phyloP scores from a whole-genome alignment of 768 basidiomycete genomes.

The Glaciozyma martinii region DNA sequence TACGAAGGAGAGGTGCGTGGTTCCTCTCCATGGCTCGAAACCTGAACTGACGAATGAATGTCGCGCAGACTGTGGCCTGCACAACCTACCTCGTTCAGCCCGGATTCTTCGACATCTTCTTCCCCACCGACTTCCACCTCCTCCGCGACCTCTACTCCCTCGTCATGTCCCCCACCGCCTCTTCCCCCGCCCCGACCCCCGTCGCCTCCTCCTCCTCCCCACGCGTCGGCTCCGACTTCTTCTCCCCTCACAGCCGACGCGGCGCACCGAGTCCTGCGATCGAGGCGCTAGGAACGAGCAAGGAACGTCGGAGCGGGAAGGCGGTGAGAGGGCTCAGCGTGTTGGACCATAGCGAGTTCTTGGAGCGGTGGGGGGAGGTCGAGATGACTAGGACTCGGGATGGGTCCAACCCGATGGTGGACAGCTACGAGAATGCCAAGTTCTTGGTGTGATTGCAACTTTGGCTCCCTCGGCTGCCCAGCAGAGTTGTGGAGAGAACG shows the following conservation, averaged over 20 bases:
- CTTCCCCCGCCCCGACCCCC: constrained; percentile 3
- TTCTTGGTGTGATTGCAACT: constrained; percentile 21
- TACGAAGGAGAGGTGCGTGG: constrained; percentile 58
- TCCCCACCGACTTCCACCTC: constrained; percentile 80
- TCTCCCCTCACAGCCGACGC: constrained; percentile 25
- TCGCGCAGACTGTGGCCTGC: constrained; percentile 56
- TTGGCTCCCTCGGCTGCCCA: neutral
- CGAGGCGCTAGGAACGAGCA: constrained; percentile 43
- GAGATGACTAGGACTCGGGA: constrained; percentile 48
- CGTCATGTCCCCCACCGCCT: constrained; percentile 45
- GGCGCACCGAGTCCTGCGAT: neutral
- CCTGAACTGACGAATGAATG: neutral
- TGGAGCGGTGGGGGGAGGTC: constrained; percentile 73
- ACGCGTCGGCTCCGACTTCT: constrained; percentile 27
- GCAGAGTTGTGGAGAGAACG: neutral
- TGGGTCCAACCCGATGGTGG: constrained; percentile 35
- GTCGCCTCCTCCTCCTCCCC: constrained; percentile 31
- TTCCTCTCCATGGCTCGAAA: neutral
- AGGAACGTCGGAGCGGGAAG: constrained; percentile 32
- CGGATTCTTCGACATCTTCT: constrained; percentile 97
- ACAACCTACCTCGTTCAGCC: constrained; percentile 83
- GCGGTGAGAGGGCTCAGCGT: constrained; percentile 66
- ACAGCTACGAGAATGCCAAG: constrained; percentile 30
- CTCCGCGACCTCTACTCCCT: constrained; percentile 86
- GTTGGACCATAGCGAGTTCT: constrained; percentile 78